Evolutionary conservation across 495 filamentous ascomycete genomes (phyloP).

Genomic region (Hypoxylon rickii): DNA sequence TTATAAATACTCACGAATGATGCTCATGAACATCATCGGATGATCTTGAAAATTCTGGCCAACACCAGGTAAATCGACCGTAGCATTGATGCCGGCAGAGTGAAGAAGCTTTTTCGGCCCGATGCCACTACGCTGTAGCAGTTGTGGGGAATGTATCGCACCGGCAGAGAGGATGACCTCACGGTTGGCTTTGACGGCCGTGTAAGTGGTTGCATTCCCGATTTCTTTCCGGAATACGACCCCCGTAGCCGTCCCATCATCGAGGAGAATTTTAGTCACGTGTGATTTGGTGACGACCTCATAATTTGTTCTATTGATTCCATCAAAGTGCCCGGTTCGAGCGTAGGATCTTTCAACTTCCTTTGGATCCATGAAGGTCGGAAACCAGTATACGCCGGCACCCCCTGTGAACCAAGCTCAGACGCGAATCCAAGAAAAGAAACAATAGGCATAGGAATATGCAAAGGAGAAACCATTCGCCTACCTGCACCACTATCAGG

Average conservation of each 20-base stretch:
- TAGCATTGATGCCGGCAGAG: constrained; percentile 49
- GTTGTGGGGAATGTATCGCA: constrained; percentile 60
- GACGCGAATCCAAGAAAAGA: too few species aligned
- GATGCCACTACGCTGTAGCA: constrained; percentile 62
- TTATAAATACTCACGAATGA: constrained; percentile 41
- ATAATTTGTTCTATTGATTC: constrained; percentile 43
- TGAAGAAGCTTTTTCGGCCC: constrained; percentile 53
- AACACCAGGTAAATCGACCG: constrained; percentile 60
- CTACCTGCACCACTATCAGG: constrained; percentile 47
- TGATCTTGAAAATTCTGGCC: constrained; percentile 67
- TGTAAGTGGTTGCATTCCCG: constrained; percentile 24
- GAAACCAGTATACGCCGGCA: constrained; percentile 52
- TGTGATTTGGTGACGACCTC: constrained; percentile 46
- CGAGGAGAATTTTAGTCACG: constrained; percentile 42
- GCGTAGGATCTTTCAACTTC: constrained; percentile 46
- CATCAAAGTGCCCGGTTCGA: constrained; percentile 45
- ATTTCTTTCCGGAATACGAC: constrained; percentile 35
- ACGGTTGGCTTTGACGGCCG: constrained; percentile 47
- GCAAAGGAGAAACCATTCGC: too few species aligned
- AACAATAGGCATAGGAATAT: too few species aligned
- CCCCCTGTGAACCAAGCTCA: too few species aligned
- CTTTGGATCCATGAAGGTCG: constrained; percentile 50
- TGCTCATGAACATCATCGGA: constrained; percentile 41
- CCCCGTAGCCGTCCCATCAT: constrained; percentile 44
- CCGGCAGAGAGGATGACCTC: constrained; percentile 67